These are phyloP conservation scores for Chenopodium album DNA, from an alignment of 148 eudicot species.

Conservation along the genomic window DNA sequence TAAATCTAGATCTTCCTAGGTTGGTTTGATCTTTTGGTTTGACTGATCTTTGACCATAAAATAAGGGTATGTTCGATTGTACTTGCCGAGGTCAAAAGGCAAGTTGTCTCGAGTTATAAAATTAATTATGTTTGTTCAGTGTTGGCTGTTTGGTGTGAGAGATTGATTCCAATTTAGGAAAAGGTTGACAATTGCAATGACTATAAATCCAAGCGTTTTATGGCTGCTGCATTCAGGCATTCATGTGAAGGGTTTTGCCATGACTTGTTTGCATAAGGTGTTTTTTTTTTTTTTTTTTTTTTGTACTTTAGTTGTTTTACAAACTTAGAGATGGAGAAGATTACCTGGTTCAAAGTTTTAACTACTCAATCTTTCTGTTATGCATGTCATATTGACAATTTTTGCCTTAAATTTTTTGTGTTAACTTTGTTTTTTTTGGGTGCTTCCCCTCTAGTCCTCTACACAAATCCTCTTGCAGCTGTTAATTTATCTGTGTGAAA, in stretches of 20 bases:
- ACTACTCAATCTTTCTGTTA: neutral
- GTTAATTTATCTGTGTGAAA: slow-evolving; percentile 6
- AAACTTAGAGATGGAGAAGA: neutral
- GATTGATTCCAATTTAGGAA: neutral
- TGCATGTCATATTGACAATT: neutral
- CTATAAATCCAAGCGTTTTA: neutral
- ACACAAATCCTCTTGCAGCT: neutral
- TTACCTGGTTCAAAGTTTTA: neutral
- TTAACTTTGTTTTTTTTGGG: too few relatives aligned
- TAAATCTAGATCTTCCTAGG: too few relatives aligned
- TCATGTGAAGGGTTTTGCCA: neutral
- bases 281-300: neutral
- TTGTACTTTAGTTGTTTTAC: neutral
- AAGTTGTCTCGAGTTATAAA: neutral
- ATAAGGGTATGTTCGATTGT: too few relatives aligned
- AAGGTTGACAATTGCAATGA: neutral
- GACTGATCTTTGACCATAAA: too few relatives aligned
- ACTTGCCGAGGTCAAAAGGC: neutral
- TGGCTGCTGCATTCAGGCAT: neutral
- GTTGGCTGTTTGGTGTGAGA: too few relatives aligned
- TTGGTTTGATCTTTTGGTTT: too few relatives aligned
- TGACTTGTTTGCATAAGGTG: neutral
- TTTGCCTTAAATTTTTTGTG: neutral
- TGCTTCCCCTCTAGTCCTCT: neutral
- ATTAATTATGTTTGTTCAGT: neutral